Evolutionary conservation across 2,329 filamentous ascomycete genomes (phyloP).

Genomic region (Fusarium tanahbumbuense): DNA sequence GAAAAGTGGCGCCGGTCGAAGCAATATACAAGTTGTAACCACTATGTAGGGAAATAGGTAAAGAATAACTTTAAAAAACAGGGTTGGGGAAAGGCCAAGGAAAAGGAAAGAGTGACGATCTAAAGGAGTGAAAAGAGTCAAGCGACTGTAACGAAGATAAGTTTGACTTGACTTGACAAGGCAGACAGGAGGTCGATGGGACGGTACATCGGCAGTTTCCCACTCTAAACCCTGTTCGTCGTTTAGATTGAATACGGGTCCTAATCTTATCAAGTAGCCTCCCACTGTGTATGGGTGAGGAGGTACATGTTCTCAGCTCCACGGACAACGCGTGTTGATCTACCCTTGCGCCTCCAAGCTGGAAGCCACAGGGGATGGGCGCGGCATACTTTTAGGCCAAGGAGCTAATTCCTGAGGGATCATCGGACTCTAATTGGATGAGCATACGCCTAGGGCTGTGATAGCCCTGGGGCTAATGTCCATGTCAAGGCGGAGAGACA

Average conservation of each 20-base stretch:
- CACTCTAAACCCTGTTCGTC: slow-evolving; percentile 3
- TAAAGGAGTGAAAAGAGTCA: slow-evolving; percentile 1
- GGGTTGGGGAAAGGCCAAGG: background rate
- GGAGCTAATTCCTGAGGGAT: slow-evolving; percentile 19
- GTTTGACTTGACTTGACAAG: slow-evolving; percentile 4
- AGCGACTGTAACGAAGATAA: slow-evolving; percentile 18
- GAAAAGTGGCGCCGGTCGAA: background rate
- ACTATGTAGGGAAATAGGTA: background rate
- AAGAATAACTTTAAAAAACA: background rate
- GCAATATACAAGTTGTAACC: background rate
- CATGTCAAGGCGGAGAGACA: background rate
- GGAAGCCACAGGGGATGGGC: background rate
- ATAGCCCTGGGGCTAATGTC: background rate
- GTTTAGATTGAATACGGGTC: slow-evolving; percentile 16
- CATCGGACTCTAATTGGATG: slow-evolving; percentile 19
- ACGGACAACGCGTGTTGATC: slow-evolving; percentile 15
- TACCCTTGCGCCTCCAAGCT: slow-evolving; percentile 15
- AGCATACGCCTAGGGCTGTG: slow-evolving; percentile 19
- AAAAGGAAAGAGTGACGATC: slow-evolving; percentile 7
- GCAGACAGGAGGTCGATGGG: slow-evolving; percentile 10
- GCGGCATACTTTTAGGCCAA: slow-evolving; percentile 6
- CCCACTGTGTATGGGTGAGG: too few relatives aligned
- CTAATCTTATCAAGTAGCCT: slow-evolving; percentile 23
- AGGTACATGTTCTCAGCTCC: background rate
- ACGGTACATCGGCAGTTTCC: slow-evolving; percentile 9